These are phyloP conservation scores for Cryptococcus maquisensis DNA, from an alignment of 1,284 basidiomycete species.

Conservation along the genomic window DNA sequence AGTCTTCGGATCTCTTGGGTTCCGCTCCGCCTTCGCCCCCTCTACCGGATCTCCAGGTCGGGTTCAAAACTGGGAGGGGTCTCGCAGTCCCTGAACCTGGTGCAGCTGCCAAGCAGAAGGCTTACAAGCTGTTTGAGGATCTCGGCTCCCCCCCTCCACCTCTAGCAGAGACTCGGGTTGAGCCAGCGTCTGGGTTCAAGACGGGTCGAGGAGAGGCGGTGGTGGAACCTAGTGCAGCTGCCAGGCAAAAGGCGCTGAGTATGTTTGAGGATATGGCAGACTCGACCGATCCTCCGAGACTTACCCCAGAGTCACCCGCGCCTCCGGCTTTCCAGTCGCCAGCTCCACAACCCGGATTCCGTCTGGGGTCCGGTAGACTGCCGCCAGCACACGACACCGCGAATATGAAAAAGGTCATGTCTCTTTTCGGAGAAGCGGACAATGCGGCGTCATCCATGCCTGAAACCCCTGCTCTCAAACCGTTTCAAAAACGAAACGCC, in stretches of 20 bases:
- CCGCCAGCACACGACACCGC: not conserved
- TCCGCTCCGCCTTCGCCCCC: not conserved
- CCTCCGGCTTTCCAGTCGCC: not conserved
- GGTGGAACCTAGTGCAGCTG: conserved; percentile 13
- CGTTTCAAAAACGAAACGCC: not conserved
- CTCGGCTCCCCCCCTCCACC: not conserved
- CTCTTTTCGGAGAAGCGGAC: conserved; percentile 1
- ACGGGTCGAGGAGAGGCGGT: conserved; percentile 15
- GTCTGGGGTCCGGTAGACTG: conserved; percentile 12
- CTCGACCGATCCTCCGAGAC: not conserved
- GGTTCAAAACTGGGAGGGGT: conserved; percentile 21
- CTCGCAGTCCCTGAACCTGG: conserved; percentile 16
- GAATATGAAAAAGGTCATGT: conserved; percentile 5
- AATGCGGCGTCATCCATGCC: not conserved
- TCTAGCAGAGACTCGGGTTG: not conserved
- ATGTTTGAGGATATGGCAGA: not conserved
- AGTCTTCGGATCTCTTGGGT: not conserved
- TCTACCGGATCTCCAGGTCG: not conserved
- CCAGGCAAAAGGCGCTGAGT: conserved; percentile 1
- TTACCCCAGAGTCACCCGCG: no score
- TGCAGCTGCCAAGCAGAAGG: conserved; percentile 5
- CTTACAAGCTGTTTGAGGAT: not conserved
- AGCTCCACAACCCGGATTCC: conserved; percentile 4
- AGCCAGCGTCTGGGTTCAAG: conserved; percentile 10
- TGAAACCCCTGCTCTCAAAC: not conserved